Evolutionary conservation across 2,329 filamentous ascomycete species (phyloP), one percentile per base, ranked within the genome.

Genomic region (Alternaria sp.): DNA sequence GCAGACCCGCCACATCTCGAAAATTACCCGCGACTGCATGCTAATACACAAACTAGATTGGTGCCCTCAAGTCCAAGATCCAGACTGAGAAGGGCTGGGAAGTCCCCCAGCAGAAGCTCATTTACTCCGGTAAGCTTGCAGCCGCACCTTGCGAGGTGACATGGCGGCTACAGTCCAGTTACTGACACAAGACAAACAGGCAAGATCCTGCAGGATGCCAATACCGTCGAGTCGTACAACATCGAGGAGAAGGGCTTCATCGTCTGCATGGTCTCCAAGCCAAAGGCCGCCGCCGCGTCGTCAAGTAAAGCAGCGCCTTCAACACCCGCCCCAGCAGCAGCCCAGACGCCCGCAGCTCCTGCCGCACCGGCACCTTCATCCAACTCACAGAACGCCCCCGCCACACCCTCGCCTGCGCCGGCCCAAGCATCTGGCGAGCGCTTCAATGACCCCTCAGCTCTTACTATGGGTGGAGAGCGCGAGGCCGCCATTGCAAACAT

Each of bases 171-270:
- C 68, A 64, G 59, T 44, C 71, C 69, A 64, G 60, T 46, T 71
- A 64, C 67, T 76, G 61, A 71, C 67, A 36, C 51, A 34, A 57
- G 34, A 29, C 40, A 46, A 46, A 56, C 71, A 97, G 93, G 95
- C 82, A 99, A 99, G 84, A 98, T 99, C 71, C 84, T 99, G 67
- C 94, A 97, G 81, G 94, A 99, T 90, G 92, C 93, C 62, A 95
- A 97, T 76, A 97, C 93, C 2, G 91, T 99, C 70, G 92, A 93
- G 79, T 93, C 91, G 39, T 98, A 98, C 84, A 97, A 92, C 81
- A 98, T 99, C 65, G 94, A 99, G 81, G 95, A 98, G 86, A 99
- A 98, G 85, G 95, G 95, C 36, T 99, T 98, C 78, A 93, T 99
- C 72, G 95, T 99, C 61, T 99, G 95, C 83, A 97, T 99, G 88